A percentile compares a stretch with the other conserved stretches of the same genome.
These are phyloP conservation scores for Flueggea neowawraea DNA, from an alignment of 441 rosid species.

Conservation along the genomic window DNA sequence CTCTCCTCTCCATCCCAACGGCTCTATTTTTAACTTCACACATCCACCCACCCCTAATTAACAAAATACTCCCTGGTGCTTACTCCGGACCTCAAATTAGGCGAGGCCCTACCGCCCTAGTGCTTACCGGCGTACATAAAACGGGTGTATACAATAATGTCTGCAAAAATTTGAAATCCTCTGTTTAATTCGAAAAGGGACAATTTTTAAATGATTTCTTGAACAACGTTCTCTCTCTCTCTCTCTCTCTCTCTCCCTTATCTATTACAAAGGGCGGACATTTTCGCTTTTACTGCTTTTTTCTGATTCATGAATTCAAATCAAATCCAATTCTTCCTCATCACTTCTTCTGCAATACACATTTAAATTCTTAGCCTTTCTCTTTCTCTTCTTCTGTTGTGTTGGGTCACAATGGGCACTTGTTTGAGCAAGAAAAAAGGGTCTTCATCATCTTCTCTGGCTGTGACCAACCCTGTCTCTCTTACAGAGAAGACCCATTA, in stretches of 20 bases:
- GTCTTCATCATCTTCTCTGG: constrained; percentile 19
- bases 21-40: constrained; percentile 3
- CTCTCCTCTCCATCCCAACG: constrained; percentile 14
- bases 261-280: not conserved
- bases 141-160: too few species aligned
- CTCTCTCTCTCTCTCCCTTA: constrained; percentile 12
- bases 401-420: constrained; percentile 44
- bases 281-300: constrained; percentile 9
- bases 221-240: constrained; percentile 10
- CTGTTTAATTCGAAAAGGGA: constrained; percentile 2
- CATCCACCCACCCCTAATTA: not conserved
- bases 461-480: constrained; percentile 2
- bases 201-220: constrained; percentile 27
- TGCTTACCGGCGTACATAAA: too few species aligned
- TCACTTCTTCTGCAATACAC: not conserved
- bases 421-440: constrained; percentile 61
- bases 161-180: constrained; percentile 31
- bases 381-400: not conserved
- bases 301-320: constrained; percentile 4
- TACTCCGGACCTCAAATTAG: too few species aligned
- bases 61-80: too few species aligned
- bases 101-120: too few species aligned
- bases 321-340: not conserved
- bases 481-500: not conserved
- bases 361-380: not conserved